Percentiles rank a stretch among this genome's conserved stretches.
These are phyloP conservation scores for Populus deltoides DNA, from an alignment of 345 rosid species.

Conservation along the genomic window DNA sequence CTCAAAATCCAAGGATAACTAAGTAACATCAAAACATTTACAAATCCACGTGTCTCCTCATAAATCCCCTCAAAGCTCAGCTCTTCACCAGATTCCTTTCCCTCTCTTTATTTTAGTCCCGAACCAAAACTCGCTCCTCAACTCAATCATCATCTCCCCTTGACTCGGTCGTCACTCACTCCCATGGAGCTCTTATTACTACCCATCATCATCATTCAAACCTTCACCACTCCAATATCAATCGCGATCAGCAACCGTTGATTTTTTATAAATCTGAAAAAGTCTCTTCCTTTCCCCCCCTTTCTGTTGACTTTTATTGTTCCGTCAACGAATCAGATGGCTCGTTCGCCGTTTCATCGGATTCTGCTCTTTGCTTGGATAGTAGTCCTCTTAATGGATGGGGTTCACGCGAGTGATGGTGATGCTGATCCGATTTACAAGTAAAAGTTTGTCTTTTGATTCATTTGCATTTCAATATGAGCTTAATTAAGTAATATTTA, in stretches of 20 bases:
- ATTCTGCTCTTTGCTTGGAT: conserved; percentile 14
- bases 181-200: neutral
- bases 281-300: neutral
- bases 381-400: conserved; percentile 26
- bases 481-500: neutral
- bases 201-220: neutral
- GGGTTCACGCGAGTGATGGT: conserved; percentile 65
- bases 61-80: conserved; percentile 13
- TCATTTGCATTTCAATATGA: neutral
- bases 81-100: conserved; percentile 23
- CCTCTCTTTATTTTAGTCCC: neutral
- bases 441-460: conserved; percentile 27
- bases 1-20: neutral
- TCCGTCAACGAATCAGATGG: conserved; percentile 32
- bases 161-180: neutral
- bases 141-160: neutral
- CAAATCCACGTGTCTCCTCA: conserved; percentile 20
- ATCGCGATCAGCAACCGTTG: conserved; percentile 11
- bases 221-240: neutral
- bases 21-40: neutral
- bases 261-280: conserved; percentile 19
- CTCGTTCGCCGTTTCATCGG: conserved; percentile 18
- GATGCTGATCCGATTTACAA: conserved; percentile 85
- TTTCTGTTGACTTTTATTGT: conserved; percentile 22
- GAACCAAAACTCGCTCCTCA: neutral